phyloP scores from a whole-genome alignment of 257 asterid species.

The Cynanchum wilfordii region DNA sequence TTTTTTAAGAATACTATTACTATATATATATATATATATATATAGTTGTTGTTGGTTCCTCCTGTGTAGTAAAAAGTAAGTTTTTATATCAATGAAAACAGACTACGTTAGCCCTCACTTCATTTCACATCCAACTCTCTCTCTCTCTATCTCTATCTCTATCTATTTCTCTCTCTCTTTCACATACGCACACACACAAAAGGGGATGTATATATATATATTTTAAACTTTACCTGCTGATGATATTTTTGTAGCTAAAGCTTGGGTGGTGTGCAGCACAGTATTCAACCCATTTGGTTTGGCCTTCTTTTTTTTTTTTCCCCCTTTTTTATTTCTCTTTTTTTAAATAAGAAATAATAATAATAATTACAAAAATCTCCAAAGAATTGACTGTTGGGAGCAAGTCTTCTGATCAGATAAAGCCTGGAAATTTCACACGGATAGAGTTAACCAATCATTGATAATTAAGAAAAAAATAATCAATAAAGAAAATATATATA shows the following conservation, averaged over 20 bases:
- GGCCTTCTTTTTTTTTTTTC: not conserved
- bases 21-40: not conserved
- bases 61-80: conserved; percentile 6
- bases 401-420: conserved; percentile 22
- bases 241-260: conserved; percentile 12
- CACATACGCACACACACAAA: too few relatives aligned
- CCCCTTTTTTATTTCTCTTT: not conserved
- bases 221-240: conserved; percentile 5
- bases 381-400: conserved; percentile 22
- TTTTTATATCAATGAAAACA: conserved; percentile 1
- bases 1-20: not conserved
- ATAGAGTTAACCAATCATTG: conserved; percentile 16
- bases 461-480: conserved; percentile 7
- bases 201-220: not conserved
- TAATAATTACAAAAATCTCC: conserved; percentile 3
- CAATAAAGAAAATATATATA: not conserved
- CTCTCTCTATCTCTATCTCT: not conserved
- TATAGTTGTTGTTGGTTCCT: too few relatives aligned
- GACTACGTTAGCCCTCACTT: conserved; percentile 6
- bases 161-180: not conserved
- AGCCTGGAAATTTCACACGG: conserved; percentile 32
- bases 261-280: not conserved
- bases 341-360: too few relatives aligned
- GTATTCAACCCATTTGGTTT: conserved; percentile 37
- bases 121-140: not conserved